phyloP scores from a whole-genome alignment of 225 moss, liverwort and hornwort genomes.

The Rhytidiadelphus loreus region DNA sequence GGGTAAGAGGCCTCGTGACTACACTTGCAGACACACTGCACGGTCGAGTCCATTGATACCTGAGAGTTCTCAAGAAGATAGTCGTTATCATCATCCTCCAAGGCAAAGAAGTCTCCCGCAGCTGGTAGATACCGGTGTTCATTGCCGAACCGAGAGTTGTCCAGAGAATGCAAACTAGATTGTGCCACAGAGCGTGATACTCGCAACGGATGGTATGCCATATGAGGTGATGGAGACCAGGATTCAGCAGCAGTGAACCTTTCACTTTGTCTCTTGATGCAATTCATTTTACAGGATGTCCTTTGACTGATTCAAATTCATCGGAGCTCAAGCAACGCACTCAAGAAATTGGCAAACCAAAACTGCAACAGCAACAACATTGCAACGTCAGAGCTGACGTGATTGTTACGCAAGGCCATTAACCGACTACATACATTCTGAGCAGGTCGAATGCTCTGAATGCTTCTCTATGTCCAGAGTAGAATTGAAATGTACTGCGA shows the following conservation, averaged over 20 bases:
- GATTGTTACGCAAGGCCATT: neutral
- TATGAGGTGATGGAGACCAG: slow-evolving; percentile 2
- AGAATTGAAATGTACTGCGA: neutral
- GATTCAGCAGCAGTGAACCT: neutral
- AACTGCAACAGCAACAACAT: neutral
- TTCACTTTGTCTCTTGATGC: neutral
- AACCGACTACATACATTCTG: neutral
- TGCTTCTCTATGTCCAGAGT: neutral
- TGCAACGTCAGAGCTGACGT: neutral
- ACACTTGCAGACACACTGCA: slow-evolving; percentile 7
- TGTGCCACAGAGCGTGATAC: neutral
- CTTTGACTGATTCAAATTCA: neutral
- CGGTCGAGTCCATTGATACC: neutral
- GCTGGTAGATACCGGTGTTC: neutral
- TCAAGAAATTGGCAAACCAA: neutral
- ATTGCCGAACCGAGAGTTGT: neutral
- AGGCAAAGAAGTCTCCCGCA: slow-evolving; percentile 3
- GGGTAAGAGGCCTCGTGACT: slow-evolving; percentile 8
- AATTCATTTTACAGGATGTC: neutral
- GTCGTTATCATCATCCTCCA: neutral
- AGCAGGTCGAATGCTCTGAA: neutral
- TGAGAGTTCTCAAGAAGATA: slow-evolving; percentile 19
- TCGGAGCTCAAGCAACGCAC: neutral
- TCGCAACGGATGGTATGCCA: neutral
- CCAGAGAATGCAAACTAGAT: neutral